These are phyloP conservation scores for Trypethelium eluteriae DNA, from an alignment of 495 filamentous ascomycete genomes.

Conservation along the genomic window DNA sequence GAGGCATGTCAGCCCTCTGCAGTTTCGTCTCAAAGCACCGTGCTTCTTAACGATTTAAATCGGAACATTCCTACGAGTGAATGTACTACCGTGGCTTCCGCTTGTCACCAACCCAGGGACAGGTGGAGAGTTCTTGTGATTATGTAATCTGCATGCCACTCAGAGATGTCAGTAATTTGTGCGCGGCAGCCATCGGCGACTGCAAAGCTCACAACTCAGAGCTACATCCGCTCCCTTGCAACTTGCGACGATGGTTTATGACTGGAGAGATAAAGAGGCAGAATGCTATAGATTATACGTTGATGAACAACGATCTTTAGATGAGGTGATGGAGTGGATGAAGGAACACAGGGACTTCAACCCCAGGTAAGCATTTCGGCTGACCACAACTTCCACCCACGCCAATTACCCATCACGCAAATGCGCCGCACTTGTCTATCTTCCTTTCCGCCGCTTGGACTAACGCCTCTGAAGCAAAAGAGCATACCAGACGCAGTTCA, in stretches of 20 bases:
- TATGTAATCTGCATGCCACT: no score
- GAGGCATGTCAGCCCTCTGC: no score
- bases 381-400: conserved; percentile 13
- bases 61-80: no score
- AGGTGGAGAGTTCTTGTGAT: no score
- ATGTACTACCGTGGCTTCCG: no score
- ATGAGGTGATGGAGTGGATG: conserved; percentile 31
- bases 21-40: no score
- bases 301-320: conserved; percentile 58
- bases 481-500: conserved; percentile 65
- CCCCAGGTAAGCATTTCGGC: conserved; percentile 13
- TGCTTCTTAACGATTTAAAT: no score
- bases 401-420: conserved; percentile 3
- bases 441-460: background rate
- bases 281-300: conserved; percentile 67
- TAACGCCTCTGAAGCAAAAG: conserved; percentile 49
- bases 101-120: no score
- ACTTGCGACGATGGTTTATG: conserved; percentile 53
- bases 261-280: conserved; percentile 64
- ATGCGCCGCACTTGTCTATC: background rate
- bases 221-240: conserved; percentile 32
- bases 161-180: no score
- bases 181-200: no score
- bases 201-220: no score
- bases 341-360: conserved; percentile 6